Conservation (phyloP, 192 early-diverging fungal species). For the Podila epicladia region DNA sequence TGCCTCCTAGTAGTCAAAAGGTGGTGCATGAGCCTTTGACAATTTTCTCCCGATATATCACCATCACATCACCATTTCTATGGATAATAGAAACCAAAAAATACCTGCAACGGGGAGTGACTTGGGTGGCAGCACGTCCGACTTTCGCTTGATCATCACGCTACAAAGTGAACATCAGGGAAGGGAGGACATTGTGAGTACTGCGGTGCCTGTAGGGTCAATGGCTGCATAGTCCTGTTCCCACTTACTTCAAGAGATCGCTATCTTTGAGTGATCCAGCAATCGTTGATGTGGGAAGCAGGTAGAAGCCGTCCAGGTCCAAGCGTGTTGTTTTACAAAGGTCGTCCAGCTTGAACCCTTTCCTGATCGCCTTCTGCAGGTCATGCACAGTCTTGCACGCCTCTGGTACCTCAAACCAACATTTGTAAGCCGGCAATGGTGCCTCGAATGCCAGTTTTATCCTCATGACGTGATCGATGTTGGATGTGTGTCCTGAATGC, state of each 20-base stretch:
- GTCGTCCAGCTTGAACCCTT: constrained; percentile 30
- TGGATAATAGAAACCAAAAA: neutral
- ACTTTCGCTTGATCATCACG: constrained; percentile 31
- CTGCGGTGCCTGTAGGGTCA: neutral
- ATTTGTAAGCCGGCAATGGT: constrained; percentile 42
- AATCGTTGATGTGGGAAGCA: constrained; percentile 24
- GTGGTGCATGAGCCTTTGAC: neutral
- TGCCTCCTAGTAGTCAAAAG: constrained; percentile 1
- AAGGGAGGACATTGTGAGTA: neutral
- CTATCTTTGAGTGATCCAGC: constrained; percentile 32
- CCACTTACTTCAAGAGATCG: constrained; percentile 41
- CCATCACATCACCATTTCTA: neutral
- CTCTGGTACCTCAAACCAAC: constrained; percentile 47
- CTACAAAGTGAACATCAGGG: neutral
- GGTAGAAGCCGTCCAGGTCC: constrained; percentile 44
- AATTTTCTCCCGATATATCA: no score
- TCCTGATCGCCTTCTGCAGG: constrained; percentile 34
- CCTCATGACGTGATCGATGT: constrained; percentile 20
- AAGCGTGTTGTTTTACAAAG: constrained; percentile 42
- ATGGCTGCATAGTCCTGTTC: neutral
- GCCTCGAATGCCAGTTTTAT: constrained; percentile 36
- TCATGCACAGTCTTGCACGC: constrained; percentile 34
- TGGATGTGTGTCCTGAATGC: neutral
- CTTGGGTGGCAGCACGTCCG: constrained; percentile 19
- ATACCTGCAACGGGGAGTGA: constrained; percentile 21